These are phyloP conservation scores for Alopecurus myosuroides DNA, from an alignment of 176 grass and related monocot species.

Conservation along the genomic window DNA sequence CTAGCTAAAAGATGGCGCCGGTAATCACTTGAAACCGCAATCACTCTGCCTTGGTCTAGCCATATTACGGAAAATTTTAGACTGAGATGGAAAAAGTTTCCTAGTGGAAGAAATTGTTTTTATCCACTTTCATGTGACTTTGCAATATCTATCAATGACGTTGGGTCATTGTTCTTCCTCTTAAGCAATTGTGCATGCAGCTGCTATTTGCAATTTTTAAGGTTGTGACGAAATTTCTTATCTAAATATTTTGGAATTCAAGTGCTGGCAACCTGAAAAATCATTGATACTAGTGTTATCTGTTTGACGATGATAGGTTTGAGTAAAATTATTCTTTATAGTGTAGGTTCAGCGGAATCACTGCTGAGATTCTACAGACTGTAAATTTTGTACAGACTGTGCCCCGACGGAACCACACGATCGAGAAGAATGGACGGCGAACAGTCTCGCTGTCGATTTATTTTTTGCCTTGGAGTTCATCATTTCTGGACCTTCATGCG, in stretches of 20 bases:
- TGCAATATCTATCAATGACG: background rate
- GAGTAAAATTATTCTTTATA: background rate
- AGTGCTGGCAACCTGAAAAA: background rate
- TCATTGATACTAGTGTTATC: background rate
- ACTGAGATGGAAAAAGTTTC: background rate
- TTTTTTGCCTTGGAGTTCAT: background rate
- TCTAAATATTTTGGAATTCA: too few relatives aligned
- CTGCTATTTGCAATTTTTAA: too few relatives aligned
- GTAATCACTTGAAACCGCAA: too few relatives aligned
- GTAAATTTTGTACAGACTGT: conserved; percentile 39
- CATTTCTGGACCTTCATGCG: conserved; percentile 37
- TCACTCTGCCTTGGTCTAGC: too few relatives aligned
- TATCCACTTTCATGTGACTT: background rate
- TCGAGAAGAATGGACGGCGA: background rate
- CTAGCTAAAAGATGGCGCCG: too few relatives aligned
- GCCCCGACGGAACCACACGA: background rate
- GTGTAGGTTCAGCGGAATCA: conserved; percentile 91
- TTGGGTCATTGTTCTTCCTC: background rate
- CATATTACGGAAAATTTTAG: background rate
- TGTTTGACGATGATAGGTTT: background rate
- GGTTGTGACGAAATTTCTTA: too few relatives aligned
- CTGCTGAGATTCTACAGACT: conserved; percentile 52
- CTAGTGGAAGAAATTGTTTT: background rate
- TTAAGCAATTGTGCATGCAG: background rate
- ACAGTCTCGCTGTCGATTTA: conserved; percentile 15